phyloP scores from a whole-genome alignment of 768 basidiomycete genomes.

The Coprinopsis cinerea region DNA sequence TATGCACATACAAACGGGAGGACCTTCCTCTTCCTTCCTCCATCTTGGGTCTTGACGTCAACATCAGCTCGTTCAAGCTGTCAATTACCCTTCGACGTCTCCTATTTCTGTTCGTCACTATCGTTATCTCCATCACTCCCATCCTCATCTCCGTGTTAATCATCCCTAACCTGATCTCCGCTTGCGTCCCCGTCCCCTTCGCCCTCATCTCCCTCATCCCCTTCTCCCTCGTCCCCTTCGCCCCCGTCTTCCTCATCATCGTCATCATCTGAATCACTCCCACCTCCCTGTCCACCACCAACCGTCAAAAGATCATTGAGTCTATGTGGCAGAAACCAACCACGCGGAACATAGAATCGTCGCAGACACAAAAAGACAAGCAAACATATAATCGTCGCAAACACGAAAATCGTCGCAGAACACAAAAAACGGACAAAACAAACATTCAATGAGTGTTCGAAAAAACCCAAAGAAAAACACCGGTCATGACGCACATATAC shows the following conservation, averaged over 20 bases:
- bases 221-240: constrained; percentile 10
- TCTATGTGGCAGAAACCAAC: constrained; percentile 27
- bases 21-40: too few species aligned
- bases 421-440: background rate
- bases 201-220: background rate
- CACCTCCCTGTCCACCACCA: constrained; percentile 17
- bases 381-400: too few species aligned
- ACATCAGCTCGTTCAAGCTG: too few species aligned
- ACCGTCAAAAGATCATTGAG: constrained; percentile 71
- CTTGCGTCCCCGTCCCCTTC: background rate
- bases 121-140: constrained; percentile 5
- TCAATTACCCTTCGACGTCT: background rate
- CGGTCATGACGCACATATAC: constrained; percentile 51
- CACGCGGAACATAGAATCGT: background rate
- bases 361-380: background rate
- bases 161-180: constrained; percentile 10
- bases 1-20: too few species aligned
- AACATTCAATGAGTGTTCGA: too few species aligned
- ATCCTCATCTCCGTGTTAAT: constrained; percentile 20
- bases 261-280: constrained; percentile 17
- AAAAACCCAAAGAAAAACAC: background rate
- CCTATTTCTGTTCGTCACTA: background rate
- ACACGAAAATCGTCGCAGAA: background rate
- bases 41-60: too few species aligned
- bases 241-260: constrained; percentile 19